Evolutionary conservation across 2,329 filamentous ascomycete genomes (phyloP).

Genomic region (Bipolaris zeicola): DNA sequence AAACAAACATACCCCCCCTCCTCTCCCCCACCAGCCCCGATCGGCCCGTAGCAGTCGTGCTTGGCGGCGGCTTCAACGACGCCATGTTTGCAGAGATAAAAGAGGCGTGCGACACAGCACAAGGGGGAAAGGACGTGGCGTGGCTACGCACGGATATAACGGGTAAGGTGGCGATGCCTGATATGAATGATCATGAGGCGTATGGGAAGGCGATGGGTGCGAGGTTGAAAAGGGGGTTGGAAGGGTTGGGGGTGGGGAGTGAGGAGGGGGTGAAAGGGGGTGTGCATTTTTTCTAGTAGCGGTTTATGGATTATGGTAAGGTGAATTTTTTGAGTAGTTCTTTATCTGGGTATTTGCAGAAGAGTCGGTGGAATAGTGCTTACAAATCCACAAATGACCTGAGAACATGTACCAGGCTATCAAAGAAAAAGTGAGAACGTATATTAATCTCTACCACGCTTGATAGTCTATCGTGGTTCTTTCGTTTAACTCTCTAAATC

Average conservation of each 20-base stretch:
- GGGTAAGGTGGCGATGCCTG: conserved; percentile 2
- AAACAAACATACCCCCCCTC: conserved; percentile 12
- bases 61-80: conserved; percentile 3
- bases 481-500: conserved; percentile 63
- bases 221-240: conserved; percentile 14
- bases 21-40: not conserved
- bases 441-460: not conserved
- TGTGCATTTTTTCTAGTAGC: conserved; percentile 6
- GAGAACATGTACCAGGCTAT: not conserved
- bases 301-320: not conserved
- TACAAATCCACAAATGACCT: not conserved
- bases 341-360: not conserved
- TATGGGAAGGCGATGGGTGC: conserved; percentile 13
- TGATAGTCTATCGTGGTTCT: not conserved
- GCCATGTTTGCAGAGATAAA: conserved; percentile 3
- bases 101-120: conserved; percentile 3
- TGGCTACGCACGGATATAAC: conserved; percentile 17
- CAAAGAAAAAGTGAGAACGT: not conserved
- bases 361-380: no score
- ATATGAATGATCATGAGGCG: conserved; percentile 5
- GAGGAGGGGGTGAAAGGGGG: conserved; percentile 8
- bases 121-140: not conserved
- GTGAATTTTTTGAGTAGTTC: not conserved
- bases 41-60: not conserved
- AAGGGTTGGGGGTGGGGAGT: conserved; percentile 7